Percentiles rank a stretch among this genome's conserved stretches.
Evolutionary conservation across 805 yeast species (phyloP).

Genomic region (Sugiyamaella boreocaroliniensis): DNA sequence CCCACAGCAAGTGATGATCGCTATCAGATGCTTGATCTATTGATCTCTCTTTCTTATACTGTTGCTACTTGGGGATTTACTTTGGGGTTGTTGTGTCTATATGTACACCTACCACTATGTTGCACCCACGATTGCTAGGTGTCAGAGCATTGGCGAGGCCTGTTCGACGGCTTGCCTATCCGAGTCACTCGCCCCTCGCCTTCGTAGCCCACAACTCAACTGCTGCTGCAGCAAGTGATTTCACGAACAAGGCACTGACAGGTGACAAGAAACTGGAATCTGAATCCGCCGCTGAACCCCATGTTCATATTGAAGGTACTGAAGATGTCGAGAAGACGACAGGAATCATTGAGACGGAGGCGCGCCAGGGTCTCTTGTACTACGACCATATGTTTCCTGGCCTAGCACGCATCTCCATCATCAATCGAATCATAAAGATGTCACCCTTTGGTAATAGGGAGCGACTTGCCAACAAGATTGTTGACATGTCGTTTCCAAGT

Average conservation of each 20-base stretch:
- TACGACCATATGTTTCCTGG: slow-evolving; percentile 49
- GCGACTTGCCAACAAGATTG: slow-evolving; percentile 13
- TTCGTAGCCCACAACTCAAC: background rate
- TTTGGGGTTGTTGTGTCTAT: background rate
- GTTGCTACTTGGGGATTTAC: background rate
- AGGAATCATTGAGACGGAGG: slow-evolving; percentile 22
- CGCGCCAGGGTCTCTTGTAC: slow-evolving; percentile 36
- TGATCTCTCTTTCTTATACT: background rate
- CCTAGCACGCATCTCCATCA: slow-evolving; percentile 3
- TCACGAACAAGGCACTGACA: background rate
- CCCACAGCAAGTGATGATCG: background rate
- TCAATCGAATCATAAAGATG: background rate
- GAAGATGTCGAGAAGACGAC: slow-evolving; percentile 20
- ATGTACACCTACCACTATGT: background rate
- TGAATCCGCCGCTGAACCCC: background rate
- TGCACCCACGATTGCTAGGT: background rate
- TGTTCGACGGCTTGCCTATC: background rate
- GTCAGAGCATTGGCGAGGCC: background rate
- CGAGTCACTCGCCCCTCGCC: background rate
- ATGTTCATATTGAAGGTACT: slow-evolving; percentile 4
- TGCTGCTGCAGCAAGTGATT: background rate
- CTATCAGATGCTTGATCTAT: background rate
- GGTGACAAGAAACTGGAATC: background rate
- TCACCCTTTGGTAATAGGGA: slow-evolving; percentile 7
- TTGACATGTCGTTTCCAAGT: slow-evolving; percentile 21